Base-by-base conservation (phyloP, 2,329 filamentous ascomycete species). In the Trichoderma atrobrunneum region DNA sequence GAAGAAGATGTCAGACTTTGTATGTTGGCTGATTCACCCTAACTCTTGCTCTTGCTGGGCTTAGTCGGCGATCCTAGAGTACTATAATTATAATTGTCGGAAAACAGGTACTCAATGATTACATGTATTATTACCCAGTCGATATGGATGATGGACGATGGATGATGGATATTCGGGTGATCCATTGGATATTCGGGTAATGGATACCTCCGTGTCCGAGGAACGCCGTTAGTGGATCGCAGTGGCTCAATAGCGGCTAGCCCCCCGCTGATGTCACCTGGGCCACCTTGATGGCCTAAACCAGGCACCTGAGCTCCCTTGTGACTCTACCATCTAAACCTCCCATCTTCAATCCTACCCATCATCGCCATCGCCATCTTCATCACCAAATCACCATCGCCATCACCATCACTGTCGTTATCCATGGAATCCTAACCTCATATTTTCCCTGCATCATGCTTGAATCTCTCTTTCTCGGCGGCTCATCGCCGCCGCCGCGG, bases 401-500 rank as follows among this genome's bases (percentile, higher is more conserved):
- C 66, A 32, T 43, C 36, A 8, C n/a, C 57, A 62, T 6, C 68
- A 43, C 32, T 51, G 8, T 18, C 34, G n/a, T 16, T 18, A 48
- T 60, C 34, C 70, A 64, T 72, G 71, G 71, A 69, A 65, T 24
- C 61, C 11, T 66, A 43, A 62, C 14, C 34, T 26, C 24, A 24
- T 34, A 26, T 24, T 11, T 21, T n/a, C 34, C 18, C 34, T 21
- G 18, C 48, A 76, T 77, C 77, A 81, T 81, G 68, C 64, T 78
- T 10, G 72, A 76, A 70, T 76, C 61, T n/a, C 72, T 74, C 34
- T 36, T 78, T 30, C 62, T 78, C 63, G 73, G 76, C 68, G 76
- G 48, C 78, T 79, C 54, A 73, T 85, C 71, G 79, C 82, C 69
- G 79, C 79, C 63, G 78, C 79, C 68, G 78, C 81, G 69, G 83